Evolutionary conservation across 1,284 basidiomycete species (phyloP), one percentile per base, ranked within the genome.

Genomic region (Pisolithus thermaeus): DNA sequence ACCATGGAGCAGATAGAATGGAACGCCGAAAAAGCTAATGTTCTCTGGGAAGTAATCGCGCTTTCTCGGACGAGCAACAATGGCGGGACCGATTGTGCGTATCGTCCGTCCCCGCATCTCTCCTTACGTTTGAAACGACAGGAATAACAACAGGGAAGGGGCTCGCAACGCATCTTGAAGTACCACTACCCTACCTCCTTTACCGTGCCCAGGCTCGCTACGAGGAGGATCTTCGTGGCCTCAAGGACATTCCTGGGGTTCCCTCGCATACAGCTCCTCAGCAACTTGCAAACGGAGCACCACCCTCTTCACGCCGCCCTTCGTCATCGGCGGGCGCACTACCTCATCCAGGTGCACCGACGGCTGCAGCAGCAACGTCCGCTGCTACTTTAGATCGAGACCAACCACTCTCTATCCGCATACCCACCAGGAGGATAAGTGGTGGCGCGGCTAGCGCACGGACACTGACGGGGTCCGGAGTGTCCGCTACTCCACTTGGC

Each of bases 21-120:
- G 89, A 87, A 78, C 43, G 58, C 78, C 4, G 86, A 90, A 55
- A 91, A 91, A 65, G 88, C 90, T 47, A 83, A 83, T 55, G 80
- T 88, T 14, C 70, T 91, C 5, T 91, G 89, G 89, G 87, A 88
- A 65, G 84, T 87, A 45, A 88, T 91, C 55, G 83, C 87, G 51
- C 77, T 80, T 58, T 87, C 85, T 35, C 76, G 87, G 51, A 76
- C 81, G 7, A 80, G 77, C 25, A 81, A 80, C 50, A 66, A 70
- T 27, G 77, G 78, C 22, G 83, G 78, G 37, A 81, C 86, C 27
- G 87, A 91, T 65, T 91, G 88, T 89, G 61, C 68, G 83, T 75
- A 18, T 52, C 32, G 16, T 32, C 43, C 12, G 32, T n/a, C 38
- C n/a, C 41, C 40, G 49, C 38, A 35, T 56, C 35, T 50, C 28